Evolutionary conservation across 805 yeast species (phyloP).

Genomic region (Metschnikowia cerradonensis): DNA sequence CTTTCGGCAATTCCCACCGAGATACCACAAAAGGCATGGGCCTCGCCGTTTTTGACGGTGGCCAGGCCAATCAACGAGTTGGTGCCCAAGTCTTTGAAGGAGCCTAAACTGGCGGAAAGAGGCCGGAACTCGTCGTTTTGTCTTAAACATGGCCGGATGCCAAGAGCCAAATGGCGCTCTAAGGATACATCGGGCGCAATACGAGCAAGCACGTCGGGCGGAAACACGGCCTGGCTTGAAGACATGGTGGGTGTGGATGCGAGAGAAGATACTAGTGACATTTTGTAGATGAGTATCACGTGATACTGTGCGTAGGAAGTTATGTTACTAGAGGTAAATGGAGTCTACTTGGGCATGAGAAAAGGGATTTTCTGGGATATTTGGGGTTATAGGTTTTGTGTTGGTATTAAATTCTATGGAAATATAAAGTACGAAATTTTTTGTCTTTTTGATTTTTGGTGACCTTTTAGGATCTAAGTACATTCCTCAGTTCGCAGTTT

Average conservation of each 20-base stretch:
- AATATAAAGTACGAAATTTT: not conserved
- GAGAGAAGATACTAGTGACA: not conserved
- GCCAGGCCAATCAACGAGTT: constrained; percentile 58
- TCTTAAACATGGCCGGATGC: constrained; percentile 73
- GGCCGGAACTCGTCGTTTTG: constrained; percentile 68
- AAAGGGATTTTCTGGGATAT: too few relatives aligned
- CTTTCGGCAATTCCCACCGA: constrained; percentile 65
- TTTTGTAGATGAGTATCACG: constrained; percentile 6
- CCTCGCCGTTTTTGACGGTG: constrained; percentile 64
- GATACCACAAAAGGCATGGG: constrained; percentile 67
- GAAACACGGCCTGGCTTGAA: constrained; percentile 48
- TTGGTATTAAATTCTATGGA: too few relatives aligned
- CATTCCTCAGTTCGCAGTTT: not conserved
- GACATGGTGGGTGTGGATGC: constrained; percentile 5
- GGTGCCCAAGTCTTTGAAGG: constrained; percentile 32
- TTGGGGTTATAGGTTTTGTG: too few relatives aligned
- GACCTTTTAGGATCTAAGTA: not conserved
- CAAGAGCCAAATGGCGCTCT: constrained; percentile 70
- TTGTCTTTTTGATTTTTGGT: not conserved
- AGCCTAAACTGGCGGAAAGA: constrained; percentile 36
- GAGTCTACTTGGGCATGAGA: too few relatives aligned
- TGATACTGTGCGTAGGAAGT: not conserved
- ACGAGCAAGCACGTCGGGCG: constrained; percentile 78
- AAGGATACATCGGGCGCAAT: constrained; percentile 82
- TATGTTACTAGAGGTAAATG: not conserved